phyloP scores from a whole-genome alignment of 2,329 filamentous ascomycete species.

The Incumbomyces delicatus region DNA sequence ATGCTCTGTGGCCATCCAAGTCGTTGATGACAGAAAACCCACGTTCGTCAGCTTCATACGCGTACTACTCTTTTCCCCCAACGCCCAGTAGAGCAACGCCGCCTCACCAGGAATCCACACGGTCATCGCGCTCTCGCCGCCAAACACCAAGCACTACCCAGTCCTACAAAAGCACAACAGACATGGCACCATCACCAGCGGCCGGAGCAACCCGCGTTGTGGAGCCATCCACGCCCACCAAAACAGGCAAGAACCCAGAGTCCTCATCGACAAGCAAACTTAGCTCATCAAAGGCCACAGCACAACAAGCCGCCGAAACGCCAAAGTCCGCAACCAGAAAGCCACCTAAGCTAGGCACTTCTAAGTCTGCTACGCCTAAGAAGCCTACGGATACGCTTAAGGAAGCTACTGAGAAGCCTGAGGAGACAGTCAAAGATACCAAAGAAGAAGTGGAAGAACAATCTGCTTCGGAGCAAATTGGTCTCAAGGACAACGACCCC shows the following conservation, averaged over 20 bases:
- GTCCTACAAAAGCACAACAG: slow-evolving; percentile 15
- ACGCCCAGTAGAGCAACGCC: slow-evolving; percentile 7
- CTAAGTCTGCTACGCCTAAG: slow-evolving; percentile 19
- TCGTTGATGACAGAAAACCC: slow-evolving; percentile 12
- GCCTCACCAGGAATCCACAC: neutral
- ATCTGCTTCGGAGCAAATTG: slow-evolving; percentile 29
- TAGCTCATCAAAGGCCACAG: slow-evolving; percentile 9
- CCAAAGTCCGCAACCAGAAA: slow-evolving; percentile 12
- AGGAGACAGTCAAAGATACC: slow-evolving; percentile 10
- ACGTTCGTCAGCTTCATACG: slow-evolving; percentile 21
- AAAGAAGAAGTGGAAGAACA: slow-evolving; percentile 27
- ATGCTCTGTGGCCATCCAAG: neutral
- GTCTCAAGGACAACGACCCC: slow-evolving; percentile 23
- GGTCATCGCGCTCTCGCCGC: neutral
- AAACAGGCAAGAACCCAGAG: slow-evolving; percentile 20
- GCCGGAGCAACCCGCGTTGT: slow-evolving; percentile 14
- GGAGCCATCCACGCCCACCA: slow-evolving; percentile 22
- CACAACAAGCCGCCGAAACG: slow-evolving; percentile 10
- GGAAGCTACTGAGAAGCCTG: slow-evolving; percentile 11
- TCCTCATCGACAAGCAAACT: slow-evolving; percentile 22
- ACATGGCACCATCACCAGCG: slow-evolving; percentile 20
- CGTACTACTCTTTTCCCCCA: slow-evolving; percentile 18
- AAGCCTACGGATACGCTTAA: slow-evolving; percentile 9
- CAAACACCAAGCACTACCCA: slow-evolving; percentile 10
- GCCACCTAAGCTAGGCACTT: slow-evolving; percentile 20